Evolutionary conservation across 768 basidiomycete species (phyloP).

Genomic region (Tulasnella sp.): DNA sequence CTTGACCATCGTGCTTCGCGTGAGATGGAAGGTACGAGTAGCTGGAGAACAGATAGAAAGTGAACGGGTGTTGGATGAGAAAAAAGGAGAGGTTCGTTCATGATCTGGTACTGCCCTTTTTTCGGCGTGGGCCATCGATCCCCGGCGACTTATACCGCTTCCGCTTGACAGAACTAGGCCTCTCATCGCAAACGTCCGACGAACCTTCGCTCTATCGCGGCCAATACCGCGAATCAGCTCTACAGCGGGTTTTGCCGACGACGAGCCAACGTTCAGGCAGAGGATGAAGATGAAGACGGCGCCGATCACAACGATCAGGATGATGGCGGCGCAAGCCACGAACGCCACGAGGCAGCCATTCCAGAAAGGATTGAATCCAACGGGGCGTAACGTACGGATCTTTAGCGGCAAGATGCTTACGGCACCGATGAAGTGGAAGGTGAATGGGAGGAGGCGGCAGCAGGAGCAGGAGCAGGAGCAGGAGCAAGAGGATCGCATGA

Average conservation of each 20-base stretch:
- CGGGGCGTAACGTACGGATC: not conserved
- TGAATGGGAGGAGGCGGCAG: not conserved
- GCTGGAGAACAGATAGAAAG: not conserved
- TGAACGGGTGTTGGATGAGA: not conserved
- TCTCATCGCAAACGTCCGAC: not conserved
- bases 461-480: too few relatives aligned
- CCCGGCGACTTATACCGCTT: not conserved
- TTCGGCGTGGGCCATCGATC: not conserved
- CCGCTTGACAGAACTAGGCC: not conserved
- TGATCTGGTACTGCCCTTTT: not conserved
- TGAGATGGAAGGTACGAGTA: slow-evolving; percentile 16
- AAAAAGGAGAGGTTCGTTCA: not conserved
- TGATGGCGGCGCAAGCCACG: too few relatives aligned
- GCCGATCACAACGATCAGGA: too few relatives aligned
- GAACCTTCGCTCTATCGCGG: not conserved
- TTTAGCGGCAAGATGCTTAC: not conserved
- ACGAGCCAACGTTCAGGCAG: not conserved
- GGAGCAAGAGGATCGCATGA: not conserved
- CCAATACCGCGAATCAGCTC: not conserved
- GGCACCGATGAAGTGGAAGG: not conserved
- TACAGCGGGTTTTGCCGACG: not conserved
- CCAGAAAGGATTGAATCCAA: not conserved
- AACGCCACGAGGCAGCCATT: not conserved
- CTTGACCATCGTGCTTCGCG: slow-evolving; percentile 22
- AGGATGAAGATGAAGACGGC: not conserved